Conservation (phyloP, 164 flowering plant species). For the Aristolochia californica region DNA sequence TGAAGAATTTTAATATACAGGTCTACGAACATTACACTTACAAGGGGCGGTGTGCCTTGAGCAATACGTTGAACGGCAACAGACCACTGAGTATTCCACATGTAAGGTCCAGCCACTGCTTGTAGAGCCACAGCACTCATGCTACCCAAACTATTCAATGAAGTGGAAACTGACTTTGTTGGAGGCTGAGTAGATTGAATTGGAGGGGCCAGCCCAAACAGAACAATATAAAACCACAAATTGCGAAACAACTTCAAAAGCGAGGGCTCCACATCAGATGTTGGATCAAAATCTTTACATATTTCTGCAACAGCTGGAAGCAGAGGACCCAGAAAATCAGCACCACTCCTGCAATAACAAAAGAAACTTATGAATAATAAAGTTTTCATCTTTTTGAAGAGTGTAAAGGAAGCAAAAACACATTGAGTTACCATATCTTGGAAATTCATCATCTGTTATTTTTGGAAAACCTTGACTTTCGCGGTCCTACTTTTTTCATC, state of each 20-base stretch:
- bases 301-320: constrained; percentile 99
- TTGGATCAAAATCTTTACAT: constrained; percentile 94
- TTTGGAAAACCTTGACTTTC: too few relatives aligned
- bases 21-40: constrained; percentile 30
- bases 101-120: constrained; percentile 95
- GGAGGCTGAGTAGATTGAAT: constrained; percentile 46
- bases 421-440: too few relatives aligned
- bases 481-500: too few relatives aligned
- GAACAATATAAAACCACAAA: constrained; percentile 95
- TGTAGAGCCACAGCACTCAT: constrained; percentile 64
- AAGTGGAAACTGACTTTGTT: constrained; percentile 45
- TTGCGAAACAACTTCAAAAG: constrained; percentile 92
- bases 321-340: constrained; percentile 96
- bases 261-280: constrained; percentile 73
- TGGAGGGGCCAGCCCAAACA: constrained; percentile 96
- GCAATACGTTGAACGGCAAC: constrained; percentile 85
- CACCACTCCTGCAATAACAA: constrained; percentile 81
- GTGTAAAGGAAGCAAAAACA: neutral
- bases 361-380: constrained; percentile 1
- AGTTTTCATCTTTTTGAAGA: neutral
- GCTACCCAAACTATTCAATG: constrained; percentile 75
- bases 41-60: constrained; percentile 98
- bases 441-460: too few relatives aligned
- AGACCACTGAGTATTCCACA: constrained; percentile 90
- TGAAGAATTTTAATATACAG: too few relatives aligned